Conservation (phyloP, 2,329 filamentous ascomycete genomes). For the Fusarium tupiense region DNA sequence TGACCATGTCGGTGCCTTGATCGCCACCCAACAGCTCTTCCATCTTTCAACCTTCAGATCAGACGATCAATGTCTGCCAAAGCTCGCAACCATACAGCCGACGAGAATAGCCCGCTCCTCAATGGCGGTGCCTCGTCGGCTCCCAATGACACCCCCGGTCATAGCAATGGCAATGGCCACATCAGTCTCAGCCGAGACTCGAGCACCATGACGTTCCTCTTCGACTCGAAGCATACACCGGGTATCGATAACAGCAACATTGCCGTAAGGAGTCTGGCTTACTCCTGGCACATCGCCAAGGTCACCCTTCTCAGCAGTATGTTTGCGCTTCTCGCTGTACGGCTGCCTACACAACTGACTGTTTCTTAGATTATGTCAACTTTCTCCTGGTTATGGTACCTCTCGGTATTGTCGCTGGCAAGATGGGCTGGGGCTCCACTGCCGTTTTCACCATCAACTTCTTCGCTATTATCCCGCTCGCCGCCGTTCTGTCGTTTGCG, state of each 20-base stretch:
- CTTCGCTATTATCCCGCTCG: conserved; percentile 80
- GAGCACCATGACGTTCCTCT: conserved; percentile 54
- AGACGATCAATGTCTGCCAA: conserved; percentile 49
- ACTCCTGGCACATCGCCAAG: conserved; percentile 66
- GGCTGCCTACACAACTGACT: conserved; percentile 7
- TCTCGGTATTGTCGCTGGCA: conserved; percentile 74
- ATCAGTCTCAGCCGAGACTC: conserved; percentile 36
- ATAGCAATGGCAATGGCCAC: conserved; percentile 37
- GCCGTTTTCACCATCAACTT: conserved; percentile 82
- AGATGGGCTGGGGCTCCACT: conserved; percentile 69
- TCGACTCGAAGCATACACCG: conserved; percentile 61
- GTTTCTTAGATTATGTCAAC: conserved; percentile 67
- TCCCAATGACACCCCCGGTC: conserved; percentile 23
- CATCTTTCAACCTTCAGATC: conserved; percentile 36
- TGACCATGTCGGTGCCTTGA: conserved; percentile 46
- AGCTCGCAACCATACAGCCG: conserved; percentile 36
- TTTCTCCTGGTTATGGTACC: conserved; percentile 79
- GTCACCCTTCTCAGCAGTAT: conserved; percentile 68
- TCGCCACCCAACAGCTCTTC: conserved; percentile 39
- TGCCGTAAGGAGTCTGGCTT: conserved; percentile 57
- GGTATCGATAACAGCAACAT: conserved; percentile 60
- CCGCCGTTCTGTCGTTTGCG: conserved; percentile 78
- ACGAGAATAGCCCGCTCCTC: conserved; percentile 57
- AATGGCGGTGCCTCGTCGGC: conserved; percentile 48
- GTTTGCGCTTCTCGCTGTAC: conserved; percentile 42